These are phyloP conservation scores for Aspergillus neotritici DNA, from an alignment of 2,329 filamentous ascomycete genomes.

Conservation along the genomic window DNA sequence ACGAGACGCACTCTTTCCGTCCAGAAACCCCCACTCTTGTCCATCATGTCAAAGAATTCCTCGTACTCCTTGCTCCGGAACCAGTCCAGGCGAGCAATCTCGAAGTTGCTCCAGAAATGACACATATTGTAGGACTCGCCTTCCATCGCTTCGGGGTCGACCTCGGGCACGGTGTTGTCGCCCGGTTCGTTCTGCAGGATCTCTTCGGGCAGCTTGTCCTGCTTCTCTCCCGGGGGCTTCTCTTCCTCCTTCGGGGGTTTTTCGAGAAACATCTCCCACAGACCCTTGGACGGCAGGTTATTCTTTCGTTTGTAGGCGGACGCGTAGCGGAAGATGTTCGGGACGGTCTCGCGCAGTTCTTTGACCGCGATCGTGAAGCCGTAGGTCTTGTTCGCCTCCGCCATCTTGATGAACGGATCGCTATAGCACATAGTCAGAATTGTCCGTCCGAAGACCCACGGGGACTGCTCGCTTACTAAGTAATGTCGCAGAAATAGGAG, in stretches of 20 bases:
- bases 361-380: slow-evolving; percentile 99
- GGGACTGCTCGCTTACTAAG: slow-evolving; percentile 62
- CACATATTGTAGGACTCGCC: slow-evolving; percentile 99
- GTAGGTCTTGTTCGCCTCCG: slow-evolving; percentile 90
- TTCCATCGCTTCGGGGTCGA: slow-evolving; percentile 92
- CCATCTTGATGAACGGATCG: slow-evolving; percentile 95
- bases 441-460: not conserved
- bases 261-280: slow-evolving; percentile 99
- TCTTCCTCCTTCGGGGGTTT: slow-evolving; percentile 50
- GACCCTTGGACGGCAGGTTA: slow-evolving; percentile 80
- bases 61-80: slow-evolving; percentile 97
- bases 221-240: slow-evolving; percentile 58
- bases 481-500: slow-evolving; percentile 99
- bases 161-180: slow-evolving; percentile 64
- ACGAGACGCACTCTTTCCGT: slow-evolving; percentile 75
- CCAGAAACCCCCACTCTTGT: slow-evolving; percentile 96
- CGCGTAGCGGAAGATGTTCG: slow-evolving; percentile 98
- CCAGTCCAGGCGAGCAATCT: slow-evolving; percentile 90
- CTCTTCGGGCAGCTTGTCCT: slow-evolving; percentile 72
- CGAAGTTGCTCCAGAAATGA: slow-evolving; percentile 99
- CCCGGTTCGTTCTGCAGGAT: slow-evolving; percentile 71
- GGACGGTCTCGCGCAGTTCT: slow-evolving; percentile 93
- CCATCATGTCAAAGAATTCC: slow-evolving; percentile 99
- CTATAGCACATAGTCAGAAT: slow-evolving; percentile 44
- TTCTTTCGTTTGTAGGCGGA: slow-evolving; percentile 92